phyloP scores from a whole-genome alignment of 139 green algal genomes.

The Volvox africanus region DNA sequence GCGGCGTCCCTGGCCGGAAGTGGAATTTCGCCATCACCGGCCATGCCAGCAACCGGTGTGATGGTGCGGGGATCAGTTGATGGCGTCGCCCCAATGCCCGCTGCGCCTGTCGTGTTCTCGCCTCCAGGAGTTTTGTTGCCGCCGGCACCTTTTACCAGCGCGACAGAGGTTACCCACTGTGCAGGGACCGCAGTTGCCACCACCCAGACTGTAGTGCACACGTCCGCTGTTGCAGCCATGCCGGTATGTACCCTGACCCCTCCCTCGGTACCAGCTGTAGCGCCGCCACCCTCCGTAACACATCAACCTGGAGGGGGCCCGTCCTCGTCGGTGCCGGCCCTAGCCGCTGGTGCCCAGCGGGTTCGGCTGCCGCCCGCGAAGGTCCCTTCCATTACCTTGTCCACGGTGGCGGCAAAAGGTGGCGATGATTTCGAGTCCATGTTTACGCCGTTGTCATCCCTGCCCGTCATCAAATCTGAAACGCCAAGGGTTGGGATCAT shows the following conservation, averaged over 20 bases:
- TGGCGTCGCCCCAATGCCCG: background rate
- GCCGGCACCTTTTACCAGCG: background rate
- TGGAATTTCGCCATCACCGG: background rate
- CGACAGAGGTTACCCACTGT: background rate
- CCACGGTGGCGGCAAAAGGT: background rate
- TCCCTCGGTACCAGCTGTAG: background rate
- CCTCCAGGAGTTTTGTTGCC: background rate
- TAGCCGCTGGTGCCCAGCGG: background rate
- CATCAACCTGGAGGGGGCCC: background rate
- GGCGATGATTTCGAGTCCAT: slow-evolving; percentile 31
- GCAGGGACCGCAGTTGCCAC: background rate
- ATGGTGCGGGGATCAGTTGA: background rate
- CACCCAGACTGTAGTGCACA: background rate
- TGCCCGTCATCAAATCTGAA: slow-evolving; percentile 7
- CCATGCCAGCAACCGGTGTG: background rate
- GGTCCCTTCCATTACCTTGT: background rate
- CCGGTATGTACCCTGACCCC: background rate
- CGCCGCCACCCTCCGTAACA: background rate
- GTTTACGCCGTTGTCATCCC: slow-evolving; percentile 24
- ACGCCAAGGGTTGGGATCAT: background rate
- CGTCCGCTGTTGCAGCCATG: background rate
- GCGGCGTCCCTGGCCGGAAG: background rate
- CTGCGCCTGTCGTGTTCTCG: background rate
- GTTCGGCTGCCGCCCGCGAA: slow-evolving; percentile 3
- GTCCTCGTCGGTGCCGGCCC: background rate